Base-by-base conservation (phyloP, 2,329 filamentous ascomycete species). In the Stylonectria norvegica region DNA sequence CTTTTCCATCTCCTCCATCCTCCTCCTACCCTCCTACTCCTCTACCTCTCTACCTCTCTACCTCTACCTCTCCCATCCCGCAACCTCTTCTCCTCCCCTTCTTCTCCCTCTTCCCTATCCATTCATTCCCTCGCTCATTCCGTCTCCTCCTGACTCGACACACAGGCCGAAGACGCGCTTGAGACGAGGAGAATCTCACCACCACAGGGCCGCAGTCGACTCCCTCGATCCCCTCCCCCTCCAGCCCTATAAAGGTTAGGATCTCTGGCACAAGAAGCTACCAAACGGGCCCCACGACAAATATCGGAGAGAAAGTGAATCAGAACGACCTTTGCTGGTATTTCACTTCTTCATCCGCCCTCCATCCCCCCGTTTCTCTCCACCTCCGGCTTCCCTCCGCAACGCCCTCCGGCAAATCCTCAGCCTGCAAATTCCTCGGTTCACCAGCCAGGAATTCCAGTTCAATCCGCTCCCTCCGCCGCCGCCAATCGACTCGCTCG, bases 51-150 rank as follows among this genome's bases (percentile, higher is more conserved):
- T 60, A 8, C 62, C 57, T 55, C 56, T 58, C 58, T 55, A 62
- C 68, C 68, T 60, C 58, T 62, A 61, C 52, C 58, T 60, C 49
- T 54, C n/a, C 72, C 69, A 57, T 56, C 56, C 60, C 58, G 58
- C 59, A 61, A 63, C 64, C 62, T 63, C 59, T 54, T 61, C 60
- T 60, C 27, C 62, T 57, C 56, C 56, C 58, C 58, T 55, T 63
- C 68, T 68, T 60, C 58, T 62, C 61, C 52, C 58, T 60, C 49
- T 54, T 55, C 58, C 61, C 65, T 52, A 67, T 70, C 70, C 71
- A 75, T 71, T 75, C 72, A 68, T 77, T 76, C 68, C 66, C 69
- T 72, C 69, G 67, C 68, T 66, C 67, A 62, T 68, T 63, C 64
- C 63, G 62, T 62, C 66, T 69, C 66, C 69, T 75, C 72, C 69